Conservation (phyloP, 306 rosid genomes). For the Prunus mongolica region DNA sequence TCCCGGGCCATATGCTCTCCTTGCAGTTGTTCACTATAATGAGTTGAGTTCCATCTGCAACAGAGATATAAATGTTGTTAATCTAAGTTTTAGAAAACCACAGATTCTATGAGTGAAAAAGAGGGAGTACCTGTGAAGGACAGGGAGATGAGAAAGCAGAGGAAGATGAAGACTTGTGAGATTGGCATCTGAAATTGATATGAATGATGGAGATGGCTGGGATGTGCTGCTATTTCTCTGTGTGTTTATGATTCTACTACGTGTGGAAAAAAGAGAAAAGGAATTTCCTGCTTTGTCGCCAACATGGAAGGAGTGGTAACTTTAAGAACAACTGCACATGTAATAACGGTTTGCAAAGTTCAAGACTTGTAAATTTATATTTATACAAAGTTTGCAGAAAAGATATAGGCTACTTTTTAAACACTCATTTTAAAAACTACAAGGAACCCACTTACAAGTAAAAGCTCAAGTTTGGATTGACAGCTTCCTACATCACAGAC, state of each 20-base stretch:
- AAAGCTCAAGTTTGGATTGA: not conserved
- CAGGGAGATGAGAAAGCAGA: constrained; percentile 33
- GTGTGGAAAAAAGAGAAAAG: not conserved
- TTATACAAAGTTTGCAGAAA: not conserved
- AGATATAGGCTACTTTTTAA: not conserved
- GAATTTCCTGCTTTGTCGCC: constrained; percentile 34
- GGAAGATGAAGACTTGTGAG: constrained; percentile 21
- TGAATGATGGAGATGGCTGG: not conserved
- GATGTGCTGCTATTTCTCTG: not conserved
- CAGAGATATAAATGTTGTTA: not conserved
- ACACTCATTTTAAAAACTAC: not conserved
- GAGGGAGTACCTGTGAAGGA: constrained; percentile 29
- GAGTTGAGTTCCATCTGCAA: constrained; percentile 53
- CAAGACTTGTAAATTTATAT: not conserved
- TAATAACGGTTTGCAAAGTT: not conserved
- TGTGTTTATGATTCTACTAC: not conserved
- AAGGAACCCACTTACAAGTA: not conserved
- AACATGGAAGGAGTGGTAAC: not conserved
- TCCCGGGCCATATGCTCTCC: constrained; percentile 70
- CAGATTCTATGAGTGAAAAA: not conserved
- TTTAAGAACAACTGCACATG: constrained; percentile 7
- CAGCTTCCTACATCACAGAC: not conserved
- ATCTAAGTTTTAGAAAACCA: not conserved
- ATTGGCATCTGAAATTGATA: constrained; percentile 32
- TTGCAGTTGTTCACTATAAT: constrained; percentile 66